Base-by-base conservation (phyloP, 441 rosid species). In the Populus hybrid region DNA sequence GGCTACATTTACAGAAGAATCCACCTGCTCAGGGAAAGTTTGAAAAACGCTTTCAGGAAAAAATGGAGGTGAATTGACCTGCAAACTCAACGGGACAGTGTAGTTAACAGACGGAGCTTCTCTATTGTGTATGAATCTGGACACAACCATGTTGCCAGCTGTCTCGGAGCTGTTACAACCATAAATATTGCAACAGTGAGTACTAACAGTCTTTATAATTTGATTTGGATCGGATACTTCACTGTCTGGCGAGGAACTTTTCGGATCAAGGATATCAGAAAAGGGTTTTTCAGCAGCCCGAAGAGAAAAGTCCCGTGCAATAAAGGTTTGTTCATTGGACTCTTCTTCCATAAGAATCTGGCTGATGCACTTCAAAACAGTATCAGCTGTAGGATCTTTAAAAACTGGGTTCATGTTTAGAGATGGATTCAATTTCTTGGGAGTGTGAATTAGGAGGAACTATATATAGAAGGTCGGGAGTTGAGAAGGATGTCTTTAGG, bases 251-350 rank as follows among this genome's bases (percentile, higher is more conserved):
- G 83, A 71, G n/a, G 67, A 32, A 66, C 78, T 50, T 21, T 75
- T 75, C 61, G 46, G 79, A 66, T 69, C 76, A 70, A 86, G 80
- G 73, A 80, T 75, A 63, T 84, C 85, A 30, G 32, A 74, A 34
- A 81, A 81, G 11, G 83, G 79, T 69, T 75, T 86, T 65, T 84
- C 86, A 28, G 81, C 78, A 1, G 82, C 82, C 65, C 75, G 85
- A 28, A 84, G 82, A 59, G 82, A 78, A 38, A 79, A 79, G 64
- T 86, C 86, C 79, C 71, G 82, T 23, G 82, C 67, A 79, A 76
- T 69, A 63, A 79, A 79, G 71, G 78, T 76, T 75, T 84, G 71
- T 14, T 63, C 79, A 42, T 74, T 83, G 38, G 74, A 34, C 12
- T 81, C 81, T 72, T 85, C 85, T 66, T 81, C 82, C 86, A 81